phyloP scores from a whole-genome alignment of 2,329 filamentous ascomycete species.

The Didymella pinodella region DNA sequence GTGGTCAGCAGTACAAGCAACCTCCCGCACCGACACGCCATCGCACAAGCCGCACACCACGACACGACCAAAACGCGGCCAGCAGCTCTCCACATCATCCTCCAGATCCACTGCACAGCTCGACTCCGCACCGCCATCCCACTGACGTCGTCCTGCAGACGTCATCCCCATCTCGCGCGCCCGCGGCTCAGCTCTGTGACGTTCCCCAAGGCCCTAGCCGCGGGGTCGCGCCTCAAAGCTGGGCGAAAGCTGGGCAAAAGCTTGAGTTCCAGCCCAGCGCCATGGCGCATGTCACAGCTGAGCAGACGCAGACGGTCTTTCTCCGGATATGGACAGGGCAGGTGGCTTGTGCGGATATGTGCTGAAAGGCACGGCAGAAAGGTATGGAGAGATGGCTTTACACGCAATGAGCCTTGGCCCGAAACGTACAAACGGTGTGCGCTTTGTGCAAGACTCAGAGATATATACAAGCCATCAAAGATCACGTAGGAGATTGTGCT shows the following conservation, averaged over 20 bases:
- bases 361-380: neutral
- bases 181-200: constrained; percentile 2
- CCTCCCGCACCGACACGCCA: neutral
- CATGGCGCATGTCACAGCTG: constrained; percentile 15
- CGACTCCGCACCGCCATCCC: too few relatives aligned
- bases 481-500: too few relatives aligned
- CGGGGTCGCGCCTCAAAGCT: constrained; percentile 4
- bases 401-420: too few relatives aligned
- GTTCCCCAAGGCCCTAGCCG: constrained; percentile 13
- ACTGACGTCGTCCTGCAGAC: neutral
- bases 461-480: too few relatives aligned
- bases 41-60: neutral
- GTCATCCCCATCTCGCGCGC: neutral
- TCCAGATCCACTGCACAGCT: neutral
- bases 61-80: neutral
- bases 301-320: too few relatives aligned
- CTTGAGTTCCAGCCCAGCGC: neutral
- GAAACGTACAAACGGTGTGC: too few relatives aligned
- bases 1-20: neutral
- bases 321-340: neutral
- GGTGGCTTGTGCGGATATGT: neutral
- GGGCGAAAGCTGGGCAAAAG: constrained; percentile 16
- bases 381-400: too few relatives aligned
- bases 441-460: too few relatives aligned
- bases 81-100: neutral